Conservation (phyloP, 192 early-diverging fungal species). For the Entophlyctis luteolus region DNA sequence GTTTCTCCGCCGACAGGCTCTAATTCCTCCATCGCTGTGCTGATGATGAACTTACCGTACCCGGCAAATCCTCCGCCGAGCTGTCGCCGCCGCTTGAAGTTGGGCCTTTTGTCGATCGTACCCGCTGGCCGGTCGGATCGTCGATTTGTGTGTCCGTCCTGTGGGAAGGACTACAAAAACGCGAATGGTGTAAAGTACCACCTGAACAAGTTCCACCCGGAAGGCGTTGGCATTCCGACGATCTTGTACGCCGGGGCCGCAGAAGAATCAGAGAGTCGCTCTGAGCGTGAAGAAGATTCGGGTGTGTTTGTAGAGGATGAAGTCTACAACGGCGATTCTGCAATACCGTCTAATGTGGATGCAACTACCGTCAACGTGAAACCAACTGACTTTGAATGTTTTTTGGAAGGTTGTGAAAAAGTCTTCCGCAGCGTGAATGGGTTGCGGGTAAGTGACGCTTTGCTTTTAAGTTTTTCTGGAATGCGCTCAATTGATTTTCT, state of each 20-base stretch:
- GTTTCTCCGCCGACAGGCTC: neutral
- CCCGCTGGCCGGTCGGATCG: neutral
- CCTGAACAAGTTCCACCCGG: slow-evolving; percentile 56
- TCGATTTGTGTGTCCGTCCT: slow-evolving; percentile 9
- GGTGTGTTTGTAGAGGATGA: neutral
- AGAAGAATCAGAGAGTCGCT: no score
- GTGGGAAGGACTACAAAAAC: slow-evolving; percentile 80
- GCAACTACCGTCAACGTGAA: neutral
- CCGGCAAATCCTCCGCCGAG: no score
- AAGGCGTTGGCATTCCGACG: slow-evolving; percentile 4
- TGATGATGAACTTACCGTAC: neutral
- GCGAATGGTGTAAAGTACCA: slow-evolving; percentile 96
- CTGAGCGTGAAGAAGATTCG: neutral
- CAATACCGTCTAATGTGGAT: neutral
- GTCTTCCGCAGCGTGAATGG: slow-evolving; percentile 93
- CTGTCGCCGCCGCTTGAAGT: slow-evolving; percentile 1
- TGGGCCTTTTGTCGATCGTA: neutral
- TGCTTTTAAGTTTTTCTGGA: neutral
- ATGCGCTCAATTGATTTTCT: neutral
- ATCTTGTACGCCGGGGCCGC: neutral
- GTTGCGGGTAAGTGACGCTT: slow-evolving; percentile 51
- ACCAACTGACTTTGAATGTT: slow-evolving; percentile 48
- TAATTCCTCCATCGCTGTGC: neutral
- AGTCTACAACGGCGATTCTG: neutral
- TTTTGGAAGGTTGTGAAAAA: slow-evolving; percentile 83